Conservation (phyloP, 495 filamentous ascomycete species). For the Xylaria palmicola region DNA sequence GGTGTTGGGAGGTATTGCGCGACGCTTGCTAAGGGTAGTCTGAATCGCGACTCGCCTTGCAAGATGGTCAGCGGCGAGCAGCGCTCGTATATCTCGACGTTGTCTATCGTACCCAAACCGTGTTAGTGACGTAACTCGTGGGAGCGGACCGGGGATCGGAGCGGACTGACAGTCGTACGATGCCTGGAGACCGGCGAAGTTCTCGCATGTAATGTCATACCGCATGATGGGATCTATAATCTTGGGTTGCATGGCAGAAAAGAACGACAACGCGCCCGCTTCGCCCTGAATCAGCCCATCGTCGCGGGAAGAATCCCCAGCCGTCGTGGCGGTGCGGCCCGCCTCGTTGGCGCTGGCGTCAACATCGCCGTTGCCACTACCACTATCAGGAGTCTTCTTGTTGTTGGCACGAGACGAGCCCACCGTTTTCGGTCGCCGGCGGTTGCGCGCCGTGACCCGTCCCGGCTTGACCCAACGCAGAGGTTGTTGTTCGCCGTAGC, state of each 20-base stretch:
- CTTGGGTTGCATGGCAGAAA: background rate
- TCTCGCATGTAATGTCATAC: slow-evolving; percentile 10
- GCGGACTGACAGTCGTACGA: slow-evolving; percentile 13
- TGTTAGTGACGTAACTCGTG: background rate
- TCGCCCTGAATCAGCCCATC: background rate
- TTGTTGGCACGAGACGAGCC: background rate
- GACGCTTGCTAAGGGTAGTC: background rate
- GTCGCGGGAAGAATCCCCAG: background rate
- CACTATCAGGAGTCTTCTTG: background rate
- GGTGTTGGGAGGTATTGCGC: background rate
- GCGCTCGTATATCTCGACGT: slow-evolving; percentile 7
- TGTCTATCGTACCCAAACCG: background rate
- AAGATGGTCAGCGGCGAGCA: slow-evolving; percentile 1
- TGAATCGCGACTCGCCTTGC: background rate
- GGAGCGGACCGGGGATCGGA: background rate
- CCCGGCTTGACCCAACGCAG: slow-evolving; percentile 33
- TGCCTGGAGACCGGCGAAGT: slow-evolving; percentile 5
- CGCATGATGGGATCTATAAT: slow-evolving; percentile 8
- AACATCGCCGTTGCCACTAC: background rate
- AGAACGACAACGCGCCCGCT: background rate
- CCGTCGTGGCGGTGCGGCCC: background rate
- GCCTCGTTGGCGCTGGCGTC: background rate
- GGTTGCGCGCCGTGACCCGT: slow-evolving; percentile 25
- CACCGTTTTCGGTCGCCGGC: background rate
- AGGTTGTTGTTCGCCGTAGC: slow-evolving; percentile 32